Percentiles rank a stretch among this genome's conserved stretches.
phyloP scores from a whole-genome alignment of 1,284 basidiomycete genomes.

The Tilletia walkeri region DNA sequence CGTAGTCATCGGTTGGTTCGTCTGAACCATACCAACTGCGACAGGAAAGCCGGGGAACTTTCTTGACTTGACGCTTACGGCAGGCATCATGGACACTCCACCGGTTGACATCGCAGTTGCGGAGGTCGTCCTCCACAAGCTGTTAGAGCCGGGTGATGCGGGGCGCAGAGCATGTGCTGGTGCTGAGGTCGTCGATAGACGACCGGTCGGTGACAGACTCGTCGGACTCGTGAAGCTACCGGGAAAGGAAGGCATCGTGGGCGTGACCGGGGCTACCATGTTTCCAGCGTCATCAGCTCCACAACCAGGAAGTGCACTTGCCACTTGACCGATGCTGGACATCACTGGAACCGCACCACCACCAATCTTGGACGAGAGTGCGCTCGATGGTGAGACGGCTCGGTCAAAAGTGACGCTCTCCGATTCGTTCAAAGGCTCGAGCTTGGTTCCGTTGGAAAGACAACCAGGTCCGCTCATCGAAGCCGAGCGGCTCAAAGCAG shows the following conservation, averaged over 20 bases:
- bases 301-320: not conserved
- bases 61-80: slow-evolving; percentile 3
- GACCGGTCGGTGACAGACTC: not conserved
- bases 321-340: slow-evolving; percentile 13
- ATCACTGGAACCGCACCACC: not conserved
- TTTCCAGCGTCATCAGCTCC: no score
- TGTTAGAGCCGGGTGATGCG: no score
- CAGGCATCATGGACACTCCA: not conserved
- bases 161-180: no score
- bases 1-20: not conserved
- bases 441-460: not conserved
- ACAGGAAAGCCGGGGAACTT: slow-evolving; percentile 4
- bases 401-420: not conserved
- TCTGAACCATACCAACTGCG: not conserved
- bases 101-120: no score
- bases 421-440: not conserved
- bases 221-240: not conserved
- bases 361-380: no score
- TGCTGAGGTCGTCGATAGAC: not conserved
- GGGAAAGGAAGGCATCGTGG: not conserved
- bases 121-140: no score
- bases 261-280: not conserved
- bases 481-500: not conserved
- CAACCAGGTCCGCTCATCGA: not conserved
- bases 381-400: no score